phyloP scores from a whole-genome alignment of 2,329 filamentous ascomycete genomes.

The Sphaerostilbella broomeana region DNA sequence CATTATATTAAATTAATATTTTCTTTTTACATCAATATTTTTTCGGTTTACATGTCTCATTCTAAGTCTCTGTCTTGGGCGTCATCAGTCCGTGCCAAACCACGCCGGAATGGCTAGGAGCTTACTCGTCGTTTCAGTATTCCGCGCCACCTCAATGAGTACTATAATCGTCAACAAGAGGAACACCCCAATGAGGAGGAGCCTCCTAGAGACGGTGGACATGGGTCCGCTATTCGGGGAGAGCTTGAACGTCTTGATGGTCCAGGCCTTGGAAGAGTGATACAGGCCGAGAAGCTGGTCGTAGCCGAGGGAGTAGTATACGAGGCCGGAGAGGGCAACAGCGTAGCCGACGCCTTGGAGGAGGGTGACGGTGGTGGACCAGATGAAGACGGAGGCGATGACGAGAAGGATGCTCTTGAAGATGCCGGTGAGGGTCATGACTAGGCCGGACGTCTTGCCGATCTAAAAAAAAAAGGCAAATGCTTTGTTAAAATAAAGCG shows the following conservation, averaged over 20 bases:
- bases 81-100: slow-evolving; percentile 1
- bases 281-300: slow-evolving; percentile 26
- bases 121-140: background rate
- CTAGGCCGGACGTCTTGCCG: slow-evolving; percentile 78
- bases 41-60: too few species aligned
- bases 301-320: slow-evolving; percentile 42
- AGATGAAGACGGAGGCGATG: slow-evolving; percentile 67
- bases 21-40: too few species aligned
- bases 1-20: too few species aligned
- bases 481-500: too few species aligned
- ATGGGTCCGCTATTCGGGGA: slow-evolving; percentile 14
- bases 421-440: slow-evolving; percentile 79
- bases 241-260: slow-evolving; percentile 17
- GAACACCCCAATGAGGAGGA: slow-evolving; percentile 13
- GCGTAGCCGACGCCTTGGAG: slow-evolving; percentile 74
- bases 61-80: too few species aligned
- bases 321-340: slow-evolving; percentile 53
- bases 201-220: slow-evolving; percentile 5
- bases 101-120: background rate
- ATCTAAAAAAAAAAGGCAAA: slow-evolving; percentile 47
- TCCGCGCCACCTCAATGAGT: slow-evolving; percentile 15
- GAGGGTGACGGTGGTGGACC: slow-evolving; percentile 62
- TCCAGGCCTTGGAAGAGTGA: slow-evolving; percentile 20
- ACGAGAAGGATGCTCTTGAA: slow-evolving; percentile 85
- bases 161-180: slow-evolving; percentile 23